phyloP scores from a whole-genome alignment of 768 basidiomycete species.

The Mycena floridula region DNA sequence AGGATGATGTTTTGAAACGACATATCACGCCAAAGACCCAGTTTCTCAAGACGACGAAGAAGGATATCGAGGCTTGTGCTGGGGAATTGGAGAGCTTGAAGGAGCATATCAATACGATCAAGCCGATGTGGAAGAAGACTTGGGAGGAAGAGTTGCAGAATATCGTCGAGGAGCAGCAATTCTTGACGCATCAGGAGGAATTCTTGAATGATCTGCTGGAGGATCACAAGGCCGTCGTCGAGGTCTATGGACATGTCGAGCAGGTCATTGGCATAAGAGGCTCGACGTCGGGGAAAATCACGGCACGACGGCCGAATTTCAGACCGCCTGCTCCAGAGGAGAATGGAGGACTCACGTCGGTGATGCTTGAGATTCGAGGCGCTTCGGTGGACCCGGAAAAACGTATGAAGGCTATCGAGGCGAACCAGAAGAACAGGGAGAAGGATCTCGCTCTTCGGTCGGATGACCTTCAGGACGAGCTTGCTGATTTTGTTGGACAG shows the following conservation, averaged over 20 bases:
- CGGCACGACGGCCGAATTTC: conserved; percentile 41
- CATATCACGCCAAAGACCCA: conserved; percentile 78
- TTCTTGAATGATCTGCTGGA: conserved; percentile 83
- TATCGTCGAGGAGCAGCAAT: conserved; percentile 95
- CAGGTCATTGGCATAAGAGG: conserved; percentile 75
- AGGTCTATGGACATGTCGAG: conserved; percentile 87
- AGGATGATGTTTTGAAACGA: conserved; percentile 87
- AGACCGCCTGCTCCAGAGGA: conserved; percentile 62
- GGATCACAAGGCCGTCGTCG: conserved; percentile 84
- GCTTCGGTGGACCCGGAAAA: conserved; percentile 76
- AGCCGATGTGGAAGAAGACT: conserved; percentile 98
- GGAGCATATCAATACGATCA: conserved; percentile 82
- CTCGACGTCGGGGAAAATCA: conserved; percentile 31
- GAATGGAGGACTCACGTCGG: conserved; percentile 60
- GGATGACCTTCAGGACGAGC: conserved; percentile 82
- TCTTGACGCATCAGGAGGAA: conserved; percentile 89
- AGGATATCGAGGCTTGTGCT: conserved; percentile 61
- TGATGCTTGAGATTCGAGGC: conserved; percentile 87
- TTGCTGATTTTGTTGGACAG: conserved; percentile 78
- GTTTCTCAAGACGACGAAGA: conserved; percentile 64
- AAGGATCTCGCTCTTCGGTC: conserved; percentile 64
- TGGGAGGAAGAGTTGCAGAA: conserved; percentile 97
- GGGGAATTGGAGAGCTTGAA: conserved; percentile 70
- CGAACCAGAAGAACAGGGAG: conserved; percentile 75
- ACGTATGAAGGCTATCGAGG: conserved; percentile 89